Conservation (phyloP, 306 rosid genomes). For the Cajanus cajan region DNA sequence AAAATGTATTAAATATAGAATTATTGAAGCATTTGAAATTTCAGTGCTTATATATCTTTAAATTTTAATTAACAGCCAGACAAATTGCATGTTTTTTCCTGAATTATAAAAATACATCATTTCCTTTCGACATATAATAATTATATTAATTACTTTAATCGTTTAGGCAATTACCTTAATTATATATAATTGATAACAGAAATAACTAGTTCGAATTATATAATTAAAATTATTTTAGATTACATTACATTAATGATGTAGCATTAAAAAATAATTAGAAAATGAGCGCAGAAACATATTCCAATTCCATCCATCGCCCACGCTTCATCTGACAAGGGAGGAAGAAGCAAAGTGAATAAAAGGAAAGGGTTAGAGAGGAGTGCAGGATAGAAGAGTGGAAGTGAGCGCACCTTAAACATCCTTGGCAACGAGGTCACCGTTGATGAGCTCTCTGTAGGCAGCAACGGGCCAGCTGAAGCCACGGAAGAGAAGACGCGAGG, state of each 20-base stretch:
- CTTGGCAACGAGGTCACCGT: slow-evolving; percentile 88
- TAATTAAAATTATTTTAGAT: no score
- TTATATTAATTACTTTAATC: background rate
- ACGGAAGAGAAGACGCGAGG: slow-evolving; percentile 64
- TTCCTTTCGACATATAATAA: background rate
- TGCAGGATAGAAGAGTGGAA: no score
- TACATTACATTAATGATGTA: background rate
- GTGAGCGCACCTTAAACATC: slow-evolving; percentile 51
- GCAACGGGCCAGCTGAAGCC: slow-evolving; percentile 96
- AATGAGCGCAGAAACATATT: no score
- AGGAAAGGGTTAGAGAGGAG: no score
- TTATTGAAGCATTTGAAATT: background rate
- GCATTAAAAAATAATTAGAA: no score
- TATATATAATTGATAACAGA: no score
- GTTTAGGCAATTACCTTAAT: background rate
- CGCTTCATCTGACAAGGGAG: no score
- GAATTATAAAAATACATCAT: background rate
- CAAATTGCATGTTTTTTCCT: background rate
- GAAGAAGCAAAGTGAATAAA: no score
- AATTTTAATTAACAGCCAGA: background rate
- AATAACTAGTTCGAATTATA: no score
- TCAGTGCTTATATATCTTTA: background rate
- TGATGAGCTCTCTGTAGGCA: slow-evolving; percentile 83
- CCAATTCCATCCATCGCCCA: no score
- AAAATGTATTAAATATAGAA: no score